Base-by-base conservation (phyloP, 2,329 filamentous ascomycete genomes). In the Ophiostoma quercus region DNA sequence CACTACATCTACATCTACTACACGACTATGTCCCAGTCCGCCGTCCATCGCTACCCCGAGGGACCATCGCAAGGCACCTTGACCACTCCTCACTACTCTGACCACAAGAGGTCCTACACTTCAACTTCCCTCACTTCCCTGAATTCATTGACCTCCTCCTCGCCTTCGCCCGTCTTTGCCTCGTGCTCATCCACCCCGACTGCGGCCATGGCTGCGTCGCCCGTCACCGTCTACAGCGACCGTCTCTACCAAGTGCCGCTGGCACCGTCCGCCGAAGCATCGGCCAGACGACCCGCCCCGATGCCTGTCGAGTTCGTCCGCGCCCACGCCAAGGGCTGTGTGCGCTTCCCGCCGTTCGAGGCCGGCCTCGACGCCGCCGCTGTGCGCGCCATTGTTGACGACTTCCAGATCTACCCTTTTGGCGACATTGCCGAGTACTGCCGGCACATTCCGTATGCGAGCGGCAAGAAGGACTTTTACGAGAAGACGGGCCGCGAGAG, bases 381-480 rank as follows among this genome's bases (percentile, higher is more conserved):
- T 19, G 79, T 83, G 11, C 79, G 80, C 16, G 83, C 89, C 73
- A 85, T 95, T 72, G 80, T 95, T 71, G 80, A 81, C 54, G 82
- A 81, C 54, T 94, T 90, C 76, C 82, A 85, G 19, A 82, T 97
- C 68, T 85, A 83, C 69, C 90, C 92, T 0, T 82, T 88, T 73
- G 86, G 87, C 1, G 81, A 83, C 72, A 92, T 90, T 72, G 79
- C 81, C 66, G 81, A 85, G 39, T 89, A 84, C 72, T 86, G 86
- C 73, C 84, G 88, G 68, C 92, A 94, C 75, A 96, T 97, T 71
- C 94, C 94, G 0, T 98, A 98, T 80, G 94, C 92, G 76, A 97
- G 94, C 77, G 91, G 92, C 74, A 98, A 97, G 83, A 96, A 96
- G 79, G 86, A 90, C 71, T 96, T 97, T 75, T 86, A 89, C 72